These are phyloP conservation scores for Nicotiana noctiflora DNA, from an alignment of 257 asterid genomes.

Conservation along the genomic window DNA sequence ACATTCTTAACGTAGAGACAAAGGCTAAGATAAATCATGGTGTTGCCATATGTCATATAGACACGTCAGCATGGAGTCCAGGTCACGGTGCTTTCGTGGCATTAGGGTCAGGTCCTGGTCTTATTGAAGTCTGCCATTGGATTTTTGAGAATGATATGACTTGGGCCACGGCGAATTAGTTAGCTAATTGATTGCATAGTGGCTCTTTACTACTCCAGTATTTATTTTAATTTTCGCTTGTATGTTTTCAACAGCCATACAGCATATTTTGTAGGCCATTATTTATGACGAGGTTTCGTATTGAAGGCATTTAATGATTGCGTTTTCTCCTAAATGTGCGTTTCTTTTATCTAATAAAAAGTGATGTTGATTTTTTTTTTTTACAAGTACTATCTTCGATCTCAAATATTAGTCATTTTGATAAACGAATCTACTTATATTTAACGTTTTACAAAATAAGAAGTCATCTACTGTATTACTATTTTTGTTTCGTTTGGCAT, in stretches of 20 bases:
- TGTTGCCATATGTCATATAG: conserved; percentile 76
- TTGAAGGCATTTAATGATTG: background rate
- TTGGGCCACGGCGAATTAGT: conserved; percentile 44
- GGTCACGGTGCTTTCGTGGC: conserved; percentile 74
- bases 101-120: conserved; percentile 66
- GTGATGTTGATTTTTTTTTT: background rate
- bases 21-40: conserved; percentile 60
- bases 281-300: background rate
- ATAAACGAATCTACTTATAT: background rate
- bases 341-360: background rate
- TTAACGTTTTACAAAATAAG: background rate
- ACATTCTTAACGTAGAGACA: conserved; percentile 47
- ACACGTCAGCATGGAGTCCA: conserved; percentile 80
- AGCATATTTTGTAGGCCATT: background rate
- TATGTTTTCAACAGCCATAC: background rate
- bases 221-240: background rate
- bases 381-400: background rate
- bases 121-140: conserved; percentile 92
- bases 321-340: background rate
- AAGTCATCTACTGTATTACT: background rate
- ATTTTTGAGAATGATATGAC: conserved; percentile 90
- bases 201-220: background rate
- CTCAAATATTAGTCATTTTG: background rate
- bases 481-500: background rate
- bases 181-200: conserved; percentile 6